Evolutionary conservation across 1,284 basidiomycete species (phyloP), one percentile per base, ranked within the genome.

Genomic region (Thecaphora thlaspeos): DNA sequence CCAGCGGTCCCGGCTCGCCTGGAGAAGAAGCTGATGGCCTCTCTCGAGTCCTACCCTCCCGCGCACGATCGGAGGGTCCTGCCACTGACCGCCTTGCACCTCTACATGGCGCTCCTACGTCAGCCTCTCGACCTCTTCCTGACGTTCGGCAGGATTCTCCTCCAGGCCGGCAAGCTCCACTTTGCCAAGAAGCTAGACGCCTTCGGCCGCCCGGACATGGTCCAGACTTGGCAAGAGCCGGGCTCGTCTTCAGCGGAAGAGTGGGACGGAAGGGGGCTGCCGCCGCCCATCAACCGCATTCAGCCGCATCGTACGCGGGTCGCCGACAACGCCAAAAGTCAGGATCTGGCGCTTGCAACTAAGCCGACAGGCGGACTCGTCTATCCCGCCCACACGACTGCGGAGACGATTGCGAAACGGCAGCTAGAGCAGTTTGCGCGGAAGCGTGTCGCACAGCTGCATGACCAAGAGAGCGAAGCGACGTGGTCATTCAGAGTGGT

Each of bases 161-260:
- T 82, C 48, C 82, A 87, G 48, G 87, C 88, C 0, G 84, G 81
- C 76, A 81, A 82, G n/a, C 75, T 89, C 46, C 87, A 89, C 70
- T 88, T 87, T 66, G 57, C 70, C 21, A 86, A 85, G 66, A 77
- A 82, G 4, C 80, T 89, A 5, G 82, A 83, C 51, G 83, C 88
- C 0, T 88, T 83, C 61, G 81, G 84, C 14, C 80, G 87, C 4
- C 88, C 88, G 0, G 87, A 88, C 46, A 73, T 51, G 69, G 74
- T 64, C 4, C 58, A 69, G 46, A 11, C 22, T 4, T 18, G 23
- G 18, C 55, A 60, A 41, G 30, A 4, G n/a, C 2, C 4, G 19
- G 18, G 10, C 19, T 10, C 7, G 22, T 32, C 17, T 7, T 4
- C 28, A 7, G 22, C 19, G 10, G 19, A 36, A 4, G 32, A 34